Conservation (phyloP, 1,284 basidiomycete genomes). For the Sporisorium iseilematis-ciliati region DNA sequence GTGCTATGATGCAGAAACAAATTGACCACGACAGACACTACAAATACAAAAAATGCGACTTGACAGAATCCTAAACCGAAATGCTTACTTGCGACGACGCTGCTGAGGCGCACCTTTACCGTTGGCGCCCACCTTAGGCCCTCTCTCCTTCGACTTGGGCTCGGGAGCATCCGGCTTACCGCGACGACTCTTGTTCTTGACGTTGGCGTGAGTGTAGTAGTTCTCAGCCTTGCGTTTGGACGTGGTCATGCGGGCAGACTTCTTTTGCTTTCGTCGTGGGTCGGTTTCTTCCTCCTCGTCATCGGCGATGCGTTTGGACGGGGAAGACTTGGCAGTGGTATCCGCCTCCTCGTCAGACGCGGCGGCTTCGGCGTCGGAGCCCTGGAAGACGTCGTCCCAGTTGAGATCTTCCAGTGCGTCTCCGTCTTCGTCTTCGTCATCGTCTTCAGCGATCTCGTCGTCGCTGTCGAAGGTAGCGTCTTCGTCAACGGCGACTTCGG, state of each 20-base stretch:
- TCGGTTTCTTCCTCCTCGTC: conserved; percentile 54
- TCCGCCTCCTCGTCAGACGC: conserved; percentile 31
- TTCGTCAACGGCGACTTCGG: conserved; percentile 49
- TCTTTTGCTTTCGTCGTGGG: conserved; percentile 50
- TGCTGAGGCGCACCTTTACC: conserved; percentile 52
- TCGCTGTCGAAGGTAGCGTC: conserved; percentile 54
- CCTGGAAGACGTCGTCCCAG: conserved; percentile 81
- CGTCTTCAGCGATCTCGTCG: conserved; percentile 52
- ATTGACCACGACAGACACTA: too few relatives aligned
- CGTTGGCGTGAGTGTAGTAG: conserved; percentile 77
- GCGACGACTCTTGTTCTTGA: conserved; percentile 69
- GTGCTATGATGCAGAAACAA: too few relatives aligned
- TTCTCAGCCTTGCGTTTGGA: conserved; percentile 84
- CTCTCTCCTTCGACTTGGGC: conserved; percentile 55
- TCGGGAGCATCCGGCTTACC: conserved; percentile 70
- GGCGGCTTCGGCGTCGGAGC: conserved; percentile 63
- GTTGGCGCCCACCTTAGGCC: conserved; percentile 61
- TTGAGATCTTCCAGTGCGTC: conserved; percentile 76
- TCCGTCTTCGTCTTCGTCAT: conserved; percentile 64
- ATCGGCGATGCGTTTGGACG: conserved; percentile 56
- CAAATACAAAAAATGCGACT: conserved; percentile 2
- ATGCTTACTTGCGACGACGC: conserved; percentile 33
- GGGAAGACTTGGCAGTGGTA: conserved; percentile 39
- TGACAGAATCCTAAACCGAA: not conserved
- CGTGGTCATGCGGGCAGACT: conserved; percentile 64